phyloP scores from a whole-genome alignment of 148 eudicot species.

The Pharnaceum exiguum region DNA sequence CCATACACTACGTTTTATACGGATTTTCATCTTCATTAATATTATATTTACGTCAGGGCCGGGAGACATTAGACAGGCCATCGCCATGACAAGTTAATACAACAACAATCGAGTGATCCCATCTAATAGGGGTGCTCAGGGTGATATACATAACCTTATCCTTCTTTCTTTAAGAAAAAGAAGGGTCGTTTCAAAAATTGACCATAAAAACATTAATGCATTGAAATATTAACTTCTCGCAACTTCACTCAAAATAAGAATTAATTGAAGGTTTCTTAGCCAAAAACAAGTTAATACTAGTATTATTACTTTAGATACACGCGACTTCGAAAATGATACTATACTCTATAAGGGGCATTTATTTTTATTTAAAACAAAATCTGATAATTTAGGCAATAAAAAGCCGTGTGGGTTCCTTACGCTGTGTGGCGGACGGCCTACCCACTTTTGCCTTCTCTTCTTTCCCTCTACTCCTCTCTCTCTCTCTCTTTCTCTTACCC shows the following conservation, averaged over 20 bases:
- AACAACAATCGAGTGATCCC: too few relatives aligned
- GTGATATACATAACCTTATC: too few relatives aligned
- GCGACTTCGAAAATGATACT: conserved; percentile 4
- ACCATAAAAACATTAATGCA: too few relatives aligned
- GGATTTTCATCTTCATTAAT: not conserved
- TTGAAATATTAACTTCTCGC: too few relatives aligned
- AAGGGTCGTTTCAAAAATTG: too few relatives aligned
- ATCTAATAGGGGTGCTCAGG: too few relatives aligned
- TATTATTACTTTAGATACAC: conserved; percentile 14
- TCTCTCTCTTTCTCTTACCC: not conserved
- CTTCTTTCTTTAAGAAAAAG: too few relatives aligned
- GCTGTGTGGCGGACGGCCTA: conserved; percentile 19
- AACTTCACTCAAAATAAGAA: not conserved
- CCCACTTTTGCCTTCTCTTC: conserved; percentile 8
- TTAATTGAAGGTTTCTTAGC: not conserved
- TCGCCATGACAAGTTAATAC: too few relatives aligned
- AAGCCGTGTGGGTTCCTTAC: conserved; percentile 21
- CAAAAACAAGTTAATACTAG: not conserved
- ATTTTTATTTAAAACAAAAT: not conserved
- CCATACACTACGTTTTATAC: conserved; percentile 19
- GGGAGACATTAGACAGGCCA: too few relatives aligned
- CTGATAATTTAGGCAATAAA: conserved; percentile 18
- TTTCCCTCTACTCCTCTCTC: not conserved
- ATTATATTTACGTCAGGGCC: not conserved
- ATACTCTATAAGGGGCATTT: not conserved